These are phyloP conservation scores for Paxillus involutus DNA, from an alignment of 768 basidiomycete genomes.

Conservation along the genomic window DNA sequence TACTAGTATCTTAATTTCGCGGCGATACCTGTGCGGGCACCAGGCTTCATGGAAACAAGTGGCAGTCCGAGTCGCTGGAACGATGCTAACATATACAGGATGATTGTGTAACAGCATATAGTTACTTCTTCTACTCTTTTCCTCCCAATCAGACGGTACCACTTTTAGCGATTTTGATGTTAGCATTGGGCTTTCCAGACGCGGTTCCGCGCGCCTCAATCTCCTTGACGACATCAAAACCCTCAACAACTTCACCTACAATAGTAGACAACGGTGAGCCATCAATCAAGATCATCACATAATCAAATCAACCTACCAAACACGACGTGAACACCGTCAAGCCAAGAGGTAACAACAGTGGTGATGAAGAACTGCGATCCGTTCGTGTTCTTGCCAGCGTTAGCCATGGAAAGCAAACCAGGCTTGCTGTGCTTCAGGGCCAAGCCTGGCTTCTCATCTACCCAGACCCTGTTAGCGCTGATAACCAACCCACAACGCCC, in stretches of 20 bases:
- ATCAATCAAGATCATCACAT: background rate
- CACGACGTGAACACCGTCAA: conserved; percentile 83
- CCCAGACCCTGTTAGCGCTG: conserved; percentile 27
- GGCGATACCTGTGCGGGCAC: background rate
- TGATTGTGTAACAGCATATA: background rate
- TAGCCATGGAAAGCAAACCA: conserved; percentile 77
- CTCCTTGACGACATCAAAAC: conserved; percentile 50
- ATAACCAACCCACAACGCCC: background rate
- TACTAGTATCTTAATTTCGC: too few species aligned
- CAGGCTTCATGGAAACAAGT: too few species aligned
- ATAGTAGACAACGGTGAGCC: background rate
- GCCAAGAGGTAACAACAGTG: conserved; percentile 74
- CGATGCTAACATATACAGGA: conserved; percentile 3
- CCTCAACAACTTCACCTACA: conserved; percentile 65
- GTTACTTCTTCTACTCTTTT: conserved; percentile 2
- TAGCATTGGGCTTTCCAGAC: conserved; percentile 40
- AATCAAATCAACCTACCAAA: conserved; percentile 55
- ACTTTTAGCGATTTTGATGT: conserved; percentile 50
- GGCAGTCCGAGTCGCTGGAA: background rate
- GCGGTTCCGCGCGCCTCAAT: conserved; percentile 42
- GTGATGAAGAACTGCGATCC: conserved; percentile 93
- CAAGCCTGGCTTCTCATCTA: conserved; percentile 78
- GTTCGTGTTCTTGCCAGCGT: conserved; percentile 80
- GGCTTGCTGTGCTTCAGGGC: conserved; percentile 68
- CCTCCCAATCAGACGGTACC: conserved; percentile 40